Evolutionary conservation across 768 basidiomycete genomes (phyloP).

Genomic region (Chiua virens): DNA sequence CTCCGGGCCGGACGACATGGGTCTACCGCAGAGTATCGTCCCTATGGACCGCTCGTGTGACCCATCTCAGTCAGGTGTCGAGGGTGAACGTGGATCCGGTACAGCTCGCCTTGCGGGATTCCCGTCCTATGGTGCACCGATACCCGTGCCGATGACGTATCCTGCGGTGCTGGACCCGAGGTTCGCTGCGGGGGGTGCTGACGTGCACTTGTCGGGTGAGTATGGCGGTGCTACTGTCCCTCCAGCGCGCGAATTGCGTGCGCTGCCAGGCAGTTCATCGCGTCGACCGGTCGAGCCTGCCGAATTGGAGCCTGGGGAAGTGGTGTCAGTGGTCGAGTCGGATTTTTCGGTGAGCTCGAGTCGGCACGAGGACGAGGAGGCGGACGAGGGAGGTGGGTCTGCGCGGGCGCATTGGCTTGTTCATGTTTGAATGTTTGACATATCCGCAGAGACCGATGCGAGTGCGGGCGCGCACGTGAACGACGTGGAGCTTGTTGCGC

Average conservation of each 20-base stretch:
- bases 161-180: slow-evolving; percentile 13
- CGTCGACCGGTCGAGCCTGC: not conserved
- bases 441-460: not conserved
- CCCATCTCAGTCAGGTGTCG: slow-evolving; percentile 20
- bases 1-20: slow-evolving; percentile 20
- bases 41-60: slow-evolving; percentile 9
- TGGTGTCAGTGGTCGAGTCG: slow-evolving; percentile 22
- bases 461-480: not conserved
- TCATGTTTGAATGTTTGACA: too few species aligned
- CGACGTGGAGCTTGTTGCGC: too few species aligned
- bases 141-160: slow-evolving; percentile 9
- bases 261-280: not conserved
- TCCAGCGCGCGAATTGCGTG: not conserved
- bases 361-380: slow-evolving; percentile 16
- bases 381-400: slow-evolving; percentile 9
- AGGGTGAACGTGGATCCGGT: slow-evolving; percentile 19
- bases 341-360: slow-evolving; percentile 26
- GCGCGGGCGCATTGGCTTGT: not conserved
- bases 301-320: slow-evolving; percentile 29
- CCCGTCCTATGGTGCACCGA: not conserved
- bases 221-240: not conserved
- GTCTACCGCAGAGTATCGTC: slow-evolving; percentile 11
- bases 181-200: not conserved
- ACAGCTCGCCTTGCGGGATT: slow-evolving; percentile 7
- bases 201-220: too few species aligned